phyloP scores from a whole-genome alignment of 306 rosid species.

The barrel medic (Medicago truncatula) region MtrunA17r5.0-ANR NC_053046.1:42310501-42311000 shows the following conservation, averaged over 20 bases:
- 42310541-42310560: background rate
- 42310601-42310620: constrained; percentile 21
- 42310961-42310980: background rate
- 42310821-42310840: background rate
- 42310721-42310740: background rate
- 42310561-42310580: background rate
- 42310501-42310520: background rate
- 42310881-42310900: background rate
- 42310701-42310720: background rate
- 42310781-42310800: background rate
- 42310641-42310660: background rate
- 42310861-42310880: background rate
- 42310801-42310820: background rate
- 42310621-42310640: constrained; percentile 5
- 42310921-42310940: background rate
- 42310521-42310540: background rate
- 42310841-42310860: background rate
- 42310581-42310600: background rate
- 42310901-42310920: background rate
- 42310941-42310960: background rate
- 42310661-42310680: background rate
- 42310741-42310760: background rate
- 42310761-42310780: background rate
- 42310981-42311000: background rate
- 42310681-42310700: background rate